These are phyloP conservation scores for Colletotrichum sp. DNA, from an alignment of 2,329 filamentous ascomycete species.

Conservation along the genomic window DNA sequence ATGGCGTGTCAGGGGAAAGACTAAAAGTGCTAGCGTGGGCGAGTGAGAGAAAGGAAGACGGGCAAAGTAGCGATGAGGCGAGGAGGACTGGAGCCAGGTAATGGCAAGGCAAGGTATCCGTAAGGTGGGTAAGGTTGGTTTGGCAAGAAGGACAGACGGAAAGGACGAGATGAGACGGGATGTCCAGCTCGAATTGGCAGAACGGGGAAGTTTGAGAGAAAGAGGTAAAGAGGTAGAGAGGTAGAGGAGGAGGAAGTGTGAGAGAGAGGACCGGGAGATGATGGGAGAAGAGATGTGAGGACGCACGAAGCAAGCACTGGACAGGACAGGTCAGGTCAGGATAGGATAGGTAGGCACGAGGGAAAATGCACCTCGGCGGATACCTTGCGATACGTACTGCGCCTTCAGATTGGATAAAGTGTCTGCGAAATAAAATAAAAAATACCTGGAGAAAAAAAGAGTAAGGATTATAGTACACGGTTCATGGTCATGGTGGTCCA, in stretches of 20 bases:
- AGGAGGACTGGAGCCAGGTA: not conserved
- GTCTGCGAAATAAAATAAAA: not conserved
- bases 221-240: not conserved
- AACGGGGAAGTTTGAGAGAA: not conserved
- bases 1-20: constrained; percentile 12
- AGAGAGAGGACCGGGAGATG: not conserved
- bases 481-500: not conserved
- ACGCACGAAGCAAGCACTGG: not conserved
- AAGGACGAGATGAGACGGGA: not conserved
- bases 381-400: not conserved
- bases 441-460: not conserved
- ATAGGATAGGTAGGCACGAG: not conserved
- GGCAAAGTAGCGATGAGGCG: not conserved
- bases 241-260: not conserved
- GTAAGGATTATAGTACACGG: not conserved
- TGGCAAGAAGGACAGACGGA: not conserved
- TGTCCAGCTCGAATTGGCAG: not conserved
- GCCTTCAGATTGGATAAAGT: not conserved
- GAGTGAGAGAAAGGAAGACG: not conserved
- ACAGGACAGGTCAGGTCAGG: not conserved
- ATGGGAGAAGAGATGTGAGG: not conserved
- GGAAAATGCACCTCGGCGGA: not conserved
- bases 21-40: constrained; percentile 1
- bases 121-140: not conserved
- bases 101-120: not conserved